phyloP scores from a whole-genome alignment of 2,329 filamentous ascomycete genomes.

The Endothia cerciana region DNA sequence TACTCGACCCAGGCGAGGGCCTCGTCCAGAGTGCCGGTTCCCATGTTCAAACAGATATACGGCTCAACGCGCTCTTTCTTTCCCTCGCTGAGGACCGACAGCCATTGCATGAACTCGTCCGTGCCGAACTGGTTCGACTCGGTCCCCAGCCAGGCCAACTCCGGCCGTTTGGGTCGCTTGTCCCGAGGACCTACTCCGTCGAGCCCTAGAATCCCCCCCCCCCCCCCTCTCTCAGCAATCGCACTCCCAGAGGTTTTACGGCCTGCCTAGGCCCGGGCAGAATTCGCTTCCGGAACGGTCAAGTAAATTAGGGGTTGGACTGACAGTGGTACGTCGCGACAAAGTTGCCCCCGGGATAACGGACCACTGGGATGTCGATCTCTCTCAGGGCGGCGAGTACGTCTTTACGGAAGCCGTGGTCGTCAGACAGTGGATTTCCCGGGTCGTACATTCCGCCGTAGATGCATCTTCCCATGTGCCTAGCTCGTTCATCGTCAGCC shows the following conservation, averaged over 20 bases:
- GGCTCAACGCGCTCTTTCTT: conserved; percentile 68
- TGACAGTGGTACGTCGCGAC: conserved; percentile 79
- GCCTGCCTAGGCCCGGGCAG: neutral
- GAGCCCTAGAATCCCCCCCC: conserved; percentile 38
- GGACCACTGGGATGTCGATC: conserved; percentile 74
- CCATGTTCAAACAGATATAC: conserved; percentile 80
- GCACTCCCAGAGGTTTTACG: neutral
- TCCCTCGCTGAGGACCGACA: conserved; percentile 68
- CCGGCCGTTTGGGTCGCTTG: conserved; percentile 66
- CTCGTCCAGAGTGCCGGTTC: conserved; percentile 66
- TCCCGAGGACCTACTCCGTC: conserved; percentile 79
- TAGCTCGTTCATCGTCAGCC: conserved; percentile 38
- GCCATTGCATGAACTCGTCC: conserved; percentile 86
- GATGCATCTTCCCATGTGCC: conserved; percentile 88
- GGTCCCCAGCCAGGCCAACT: conserved; percentile 77
- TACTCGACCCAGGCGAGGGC: conserved; percentile 81
- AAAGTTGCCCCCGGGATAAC: conserved; percentile 86
- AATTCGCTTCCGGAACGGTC: neutral
- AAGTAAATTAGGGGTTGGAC: conserved; percentile 37
- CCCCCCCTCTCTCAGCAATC: neutral
- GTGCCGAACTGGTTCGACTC: conserved; percentile 83
- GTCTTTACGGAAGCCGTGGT: conserved; percentile 77
- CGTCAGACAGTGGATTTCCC: conserved; percentile 71
- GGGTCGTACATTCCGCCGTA: conserved; percentile 87
- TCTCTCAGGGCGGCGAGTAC: conserved; percentile 75